Percentiles rank a stretch among this genome's conserved stretches.
These are phyloP conservation scores for Yarrowia sp. DNA, from an alignment of 805 yeast species.

Conservation along the genomic window DNA sequence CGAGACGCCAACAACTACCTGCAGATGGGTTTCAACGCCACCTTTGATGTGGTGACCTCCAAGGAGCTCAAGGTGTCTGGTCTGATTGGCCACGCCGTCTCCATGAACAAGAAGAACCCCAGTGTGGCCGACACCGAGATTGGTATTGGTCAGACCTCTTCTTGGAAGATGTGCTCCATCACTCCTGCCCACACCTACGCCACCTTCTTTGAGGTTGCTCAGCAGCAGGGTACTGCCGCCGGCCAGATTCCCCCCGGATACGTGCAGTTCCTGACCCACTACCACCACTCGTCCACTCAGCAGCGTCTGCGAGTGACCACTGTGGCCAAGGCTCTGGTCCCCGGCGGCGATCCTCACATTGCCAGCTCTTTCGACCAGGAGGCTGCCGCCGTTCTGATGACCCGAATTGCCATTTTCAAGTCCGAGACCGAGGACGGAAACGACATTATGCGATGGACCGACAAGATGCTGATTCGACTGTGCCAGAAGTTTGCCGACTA, in stretches of 20 bases:
- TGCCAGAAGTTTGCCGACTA: slow-evolving; percentile 90
- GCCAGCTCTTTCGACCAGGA: slow-evolving; percentile 84
- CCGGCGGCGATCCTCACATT: slow-evolving; percentile 58
- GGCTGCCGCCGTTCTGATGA: slow-evolving; percentile 91
- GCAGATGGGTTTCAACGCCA: slow-evolving; percentile 89
- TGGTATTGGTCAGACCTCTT: slow-evolving; percentile 91
- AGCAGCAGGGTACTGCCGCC: slow-evolving; percentile 50
- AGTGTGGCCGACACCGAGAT: slow-evolving; percentile 88
- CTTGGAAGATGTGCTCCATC: slow-evolving; percentile 83
- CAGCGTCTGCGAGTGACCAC: slow-evolving; percentile 88
- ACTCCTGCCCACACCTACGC: slow-evolving; percentile 91
- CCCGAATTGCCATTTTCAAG: slow-evolving; percentile 83
- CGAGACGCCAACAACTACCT: slow-evolving; percentile 88
- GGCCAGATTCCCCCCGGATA: slow-evolving; percentile 44
- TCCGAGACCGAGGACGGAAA: slow-evolving; percentile 82
- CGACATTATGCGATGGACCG: slow-evolving; percentile 90
- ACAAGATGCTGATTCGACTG: slow-evolving; percentile 78
- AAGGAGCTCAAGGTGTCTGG: slow-evolving; percentile 89
- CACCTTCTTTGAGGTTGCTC: slow-evolving; percentile 81
- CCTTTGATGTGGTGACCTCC: slow-evolving; percentile 79
- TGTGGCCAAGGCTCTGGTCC: slow-evolving; percentile 57
- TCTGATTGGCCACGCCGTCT: slow-evolving; percentile 89
- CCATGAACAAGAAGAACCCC: slow-evolving; percentile 65
- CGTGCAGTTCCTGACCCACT: slow-evolving; percentile 83
- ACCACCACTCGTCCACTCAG: slow-evolving; percentile 88